Percentiles rank a stretch among this genome's conserved stretches.
These are phyloP conservation scores for Forsythia viridissima DNA, from an alignment of 257 asterid genomes.

Conservation along the genomic window DNA sequence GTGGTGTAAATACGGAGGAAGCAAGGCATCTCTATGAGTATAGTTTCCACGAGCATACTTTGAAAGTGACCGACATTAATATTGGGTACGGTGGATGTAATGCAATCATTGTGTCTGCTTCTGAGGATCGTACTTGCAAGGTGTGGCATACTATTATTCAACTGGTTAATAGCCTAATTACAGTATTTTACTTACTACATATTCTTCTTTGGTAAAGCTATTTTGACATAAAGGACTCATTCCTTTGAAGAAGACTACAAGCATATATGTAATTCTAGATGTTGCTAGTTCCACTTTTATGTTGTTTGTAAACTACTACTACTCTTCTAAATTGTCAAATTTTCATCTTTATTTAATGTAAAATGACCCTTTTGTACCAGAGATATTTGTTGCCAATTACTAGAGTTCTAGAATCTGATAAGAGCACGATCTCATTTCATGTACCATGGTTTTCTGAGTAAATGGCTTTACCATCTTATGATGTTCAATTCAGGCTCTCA, in stretches of 20 bases:
- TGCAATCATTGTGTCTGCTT: constrained; percentile 81
- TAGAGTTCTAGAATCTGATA: neutral
- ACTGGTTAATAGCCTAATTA: neutral
- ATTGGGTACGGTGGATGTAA: constrained; percentile 74
- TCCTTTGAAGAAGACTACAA: constrained; percentile 1
- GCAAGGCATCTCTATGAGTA: constrained; percentile 62
- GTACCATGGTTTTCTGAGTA: neutral
- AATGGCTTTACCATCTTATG: neutral
- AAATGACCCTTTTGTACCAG: neutral
- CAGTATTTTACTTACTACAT: neutral
- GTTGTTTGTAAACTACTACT: neutral
- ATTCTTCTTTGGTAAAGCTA: constrained; percentile 7
- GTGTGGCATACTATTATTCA: constrained; percentile 29
- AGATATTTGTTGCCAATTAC: constrained; percentile 1
- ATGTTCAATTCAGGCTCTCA: constrained; percentile 2
- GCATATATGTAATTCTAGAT: neutral
- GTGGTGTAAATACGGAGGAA: constrained; percentile 54
- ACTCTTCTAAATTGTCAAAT: neutral
- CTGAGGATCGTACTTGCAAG: constrained; percentile 99
- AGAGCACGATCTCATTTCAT: neutral
- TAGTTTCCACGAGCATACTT: constrained; percentile 78
- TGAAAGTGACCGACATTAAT: constrained; percentile 76
- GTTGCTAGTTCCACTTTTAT: constrained; percentile 9
- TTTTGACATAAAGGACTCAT: constrained; percentile 2
- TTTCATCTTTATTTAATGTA: neutral